These are phyloP conservation scores for Tylopilus subfusipes DNA, from an alignment of 768 basidiomycete genomes.

Conservation along the genomic window DNA sequence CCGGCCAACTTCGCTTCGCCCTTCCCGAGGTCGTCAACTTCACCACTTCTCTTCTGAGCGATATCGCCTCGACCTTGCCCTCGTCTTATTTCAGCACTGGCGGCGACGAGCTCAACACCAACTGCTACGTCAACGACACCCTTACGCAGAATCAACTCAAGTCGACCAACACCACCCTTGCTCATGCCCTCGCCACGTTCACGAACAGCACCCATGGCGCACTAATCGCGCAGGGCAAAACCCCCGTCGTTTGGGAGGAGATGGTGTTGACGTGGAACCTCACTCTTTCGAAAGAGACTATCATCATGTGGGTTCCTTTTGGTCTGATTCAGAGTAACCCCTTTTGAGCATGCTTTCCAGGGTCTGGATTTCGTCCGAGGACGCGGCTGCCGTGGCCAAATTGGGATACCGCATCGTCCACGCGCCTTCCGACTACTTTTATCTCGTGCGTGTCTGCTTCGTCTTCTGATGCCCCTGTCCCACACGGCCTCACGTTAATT, in stretches of 20 bases:
- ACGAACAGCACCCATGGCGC: conserved; percentile 56
- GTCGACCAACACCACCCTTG: conserved; percentile 49
- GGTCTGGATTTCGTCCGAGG: conserved; percentile 46
- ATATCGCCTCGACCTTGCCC: conserved; percentile 50
- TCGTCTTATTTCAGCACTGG: conserved; percentile 73
- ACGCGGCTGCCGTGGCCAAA: conserved; percentile 38
- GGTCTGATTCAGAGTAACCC: neutral
- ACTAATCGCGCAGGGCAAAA: conserved; percentile 57
- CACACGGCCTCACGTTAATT: neutral
- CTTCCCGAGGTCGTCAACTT: conserved; percentile 59
- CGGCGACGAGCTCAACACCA: conserved; percentile 74
- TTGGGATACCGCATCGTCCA: conserved; percentile 46
- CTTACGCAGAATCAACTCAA: conserved; percentile 55
- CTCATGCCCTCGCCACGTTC: conserved; percentile 63
- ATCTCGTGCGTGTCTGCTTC: conserved; percentile 34
- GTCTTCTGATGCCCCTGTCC: neutral
- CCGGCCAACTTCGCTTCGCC: conserved; percentile 78
- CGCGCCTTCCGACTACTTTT: conserved; percentile 51
- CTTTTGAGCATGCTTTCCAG: conserved; percentile 8
- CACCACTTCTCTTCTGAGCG: conserved; percentile 47
- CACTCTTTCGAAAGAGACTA: conserved; percentile 38
- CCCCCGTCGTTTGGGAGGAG: conserved; percentile 80
- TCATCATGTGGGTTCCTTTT: conserved; percentile 34
- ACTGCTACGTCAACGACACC: conserved; percentile 62
- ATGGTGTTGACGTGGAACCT: conserved; percentile 43